Evolutionary conservation across 495 filamentous ascomycete species (phyloP).

Genomic region (Hyaloscypha bicolor): DNA sequence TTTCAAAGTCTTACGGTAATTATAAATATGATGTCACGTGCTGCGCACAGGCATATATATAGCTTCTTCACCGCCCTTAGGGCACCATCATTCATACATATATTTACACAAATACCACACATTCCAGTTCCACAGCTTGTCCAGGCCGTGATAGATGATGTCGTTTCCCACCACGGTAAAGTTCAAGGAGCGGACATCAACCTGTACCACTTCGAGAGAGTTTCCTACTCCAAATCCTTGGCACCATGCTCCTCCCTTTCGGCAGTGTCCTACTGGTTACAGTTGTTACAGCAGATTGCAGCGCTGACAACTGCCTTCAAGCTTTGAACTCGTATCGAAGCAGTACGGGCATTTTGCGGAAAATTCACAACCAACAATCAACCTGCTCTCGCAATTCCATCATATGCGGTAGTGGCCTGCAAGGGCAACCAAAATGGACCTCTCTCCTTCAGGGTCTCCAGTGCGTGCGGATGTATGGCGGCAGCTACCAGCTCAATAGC

Average conservation of each 20-base stretch:
- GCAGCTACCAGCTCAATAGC: constrained; percentile 27
- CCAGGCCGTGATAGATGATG: too few species aligned
- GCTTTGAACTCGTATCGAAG: constrained; percentile 18
- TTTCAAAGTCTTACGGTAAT: too few species aligned
- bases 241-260: constrained; percentile 9
- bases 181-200: too few species aligned
- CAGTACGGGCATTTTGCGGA: constrained; percentile 25
- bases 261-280: constrained; percentile 12
- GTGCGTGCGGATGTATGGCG: constrained; percentile 34
- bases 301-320: constrained; percentile 30
- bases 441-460: constrained; percentile 24
- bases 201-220: too few species aligned
- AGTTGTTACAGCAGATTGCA: constrained; percentile 17
- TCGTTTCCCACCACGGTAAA: too few species aligned
- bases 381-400: constrained; percentile 20
- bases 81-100: too few species aligned
- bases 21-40: too few species aligned
- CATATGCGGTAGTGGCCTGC: constrained; percentile 23
- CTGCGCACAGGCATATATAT: too few species aligned
- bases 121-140: too few species aligned
- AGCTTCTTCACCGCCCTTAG: too few species aligned
- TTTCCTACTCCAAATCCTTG: too few species aligned
- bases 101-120: too few species aligned
- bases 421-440: constrained; percentile 19
- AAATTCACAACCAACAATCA: constrained; percentile 9